Base-by-base conservation (phyloP, 768 basidiomycete species). In the Heimioporus sp. region DNA sequence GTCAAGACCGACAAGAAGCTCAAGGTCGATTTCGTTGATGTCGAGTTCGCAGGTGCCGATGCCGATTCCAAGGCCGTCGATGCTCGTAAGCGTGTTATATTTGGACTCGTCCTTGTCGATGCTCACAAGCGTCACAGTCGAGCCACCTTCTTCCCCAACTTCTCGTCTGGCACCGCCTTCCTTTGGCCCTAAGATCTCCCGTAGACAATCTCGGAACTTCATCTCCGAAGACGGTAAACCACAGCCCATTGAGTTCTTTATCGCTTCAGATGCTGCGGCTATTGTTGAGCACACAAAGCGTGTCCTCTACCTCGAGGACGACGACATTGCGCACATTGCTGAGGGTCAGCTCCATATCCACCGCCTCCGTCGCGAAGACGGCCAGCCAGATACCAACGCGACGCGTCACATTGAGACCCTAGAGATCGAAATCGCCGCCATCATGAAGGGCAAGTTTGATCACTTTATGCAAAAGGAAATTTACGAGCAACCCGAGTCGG, bases 401-500 rank as follows among this genome's bases (percentile, higher is more conserved):
- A 96, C 93, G 32, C 90, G 97, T 59, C 92, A 83, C 58, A 98
- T 99, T 71, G 97, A 98, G 76, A 97, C 94, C 6, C 85, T 99
- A 61, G 97, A 98, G 74, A 85, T 99, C 58, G 97, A 99, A 73
- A 83, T 99, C 42, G 96, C 96, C n/a, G 97, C 96, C 60, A 98
- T 99, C 76, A 98, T 98, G 97, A 99, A 99, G 81, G 97, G 97
- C 67, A 92, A 94, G 72, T 99, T 98, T 69, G 92, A 92, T 67
- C 95, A 96, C 68, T 99, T 99, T 76, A 99, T 99, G 97, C 96
- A 98, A 71, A 99, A 99, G 77, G 97, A 99, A 73, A 98, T 98
- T 62, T 98, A 93, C 77, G 92, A 98, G 68, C 96, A 98, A 71
- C 96, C 97, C 46, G 97, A 99, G 67, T 96, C 93, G 24, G 97